Percentiles rank a stretch among this genome's conserved stretches.
These are phyloP conservation scores for Cytospora leucostoma DNA, from an alignment of 2,329 filamentous ascomycete genomes.

Conservation along the genomic window DNA sequence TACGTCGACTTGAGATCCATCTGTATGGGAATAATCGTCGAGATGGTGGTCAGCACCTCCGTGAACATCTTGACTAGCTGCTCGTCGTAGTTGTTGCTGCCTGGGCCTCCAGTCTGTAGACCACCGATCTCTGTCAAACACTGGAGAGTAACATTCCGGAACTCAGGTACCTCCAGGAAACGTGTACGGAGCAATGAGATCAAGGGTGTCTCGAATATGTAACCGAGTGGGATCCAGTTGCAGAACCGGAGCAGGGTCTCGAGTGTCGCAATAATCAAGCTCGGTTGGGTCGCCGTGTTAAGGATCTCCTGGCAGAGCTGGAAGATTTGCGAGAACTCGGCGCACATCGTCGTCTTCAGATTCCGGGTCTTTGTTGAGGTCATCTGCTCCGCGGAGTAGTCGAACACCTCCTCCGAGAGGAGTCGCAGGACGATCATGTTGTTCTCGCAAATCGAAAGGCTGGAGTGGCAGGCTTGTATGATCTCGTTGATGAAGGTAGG, in stretches of 20 bases:
- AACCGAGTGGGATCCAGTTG: slow-evolving; percentile 98
- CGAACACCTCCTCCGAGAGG: slow-evolving; percentile 96
- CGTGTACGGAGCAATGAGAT: slow-evolving; percentile 92
- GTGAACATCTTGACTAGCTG: slow-evolving; percentile 99
- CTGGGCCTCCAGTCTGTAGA: slow-evolving; percentile 76
- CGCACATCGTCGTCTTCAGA: slow-evolving; percentile 97
- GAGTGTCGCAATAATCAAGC: slow-evolving; percentile 91
- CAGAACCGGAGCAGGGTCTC: slow-evolving; percentile 95
- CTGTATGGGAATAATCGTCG: slow-evolving; percentile 87
- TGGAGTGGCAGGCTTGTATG: slow-evolving; percentile 92
- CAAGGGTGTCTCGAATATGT: slow-evolving; percentile 96
- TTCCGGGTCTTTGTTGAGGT: slow-evolving; percentile 97
- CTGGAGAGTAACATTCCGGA: slow-evolving; percentile 95
- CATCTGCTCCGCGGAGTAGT: slow-evolving; percentile 98
- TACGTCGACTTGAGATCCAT: slow-evolving; percentile 92
- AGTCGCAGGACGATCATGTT: slow-evolving; percentile 98
- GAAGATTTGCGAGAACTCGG: slow-evolving; percentile 98
- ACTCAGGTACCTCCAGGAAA: slow-evolving; percentile 91
- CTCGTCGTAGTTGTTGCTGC: slow-evolving; percentile 80
- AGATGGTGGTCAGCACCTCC: slow-evolving; percentile 88
- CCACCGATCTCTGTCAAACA: slow-evolving; percentile 97
- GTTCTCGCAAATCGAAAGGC: slow-evolving; percentile 97
- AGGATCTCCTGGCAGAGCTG: slow-evolving; percentile 95
- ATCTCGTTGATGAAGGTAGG: slow-evolving; percentile 99
- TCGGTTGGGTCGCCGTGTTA: slow-evolving; percentile 80